These are phyloP conservation scores for Xylaria polymorpha DNA, from an alignment of 2,329 filamentous ascomycete genomes.

Conservation along the genomic window DNA sequence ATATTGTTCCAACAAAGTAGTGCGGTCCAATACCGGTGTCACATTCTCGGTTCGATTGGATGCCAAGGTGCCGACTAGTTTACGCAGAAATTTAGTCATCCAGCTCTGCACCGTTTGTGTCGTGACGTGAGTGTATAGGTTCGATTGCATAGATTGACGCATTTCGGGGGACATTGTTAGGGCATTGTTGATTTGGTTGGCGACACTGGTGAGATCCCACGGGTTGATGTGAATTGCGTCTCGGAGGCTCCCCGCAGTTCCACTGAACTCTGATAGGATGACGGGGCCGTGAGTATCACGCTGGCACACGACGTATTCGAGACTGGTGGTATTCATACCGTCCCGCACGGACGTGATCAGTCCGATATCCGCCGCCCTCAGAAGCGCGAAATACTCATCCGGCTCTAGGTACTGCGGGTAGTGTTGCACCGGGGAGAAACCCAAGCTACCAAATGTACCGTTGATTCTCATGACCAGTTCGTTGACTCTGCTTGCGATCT, in stretches of 20 bases:
- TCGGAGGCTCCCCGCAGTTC: conserved; percentile 85
- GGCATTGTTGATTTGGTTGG: conserved; percentile 83
- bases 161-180: conserved; percentile 78
- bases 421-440: conserved; percentile 91
- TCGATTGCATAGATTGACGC: conserved; percentile 75
- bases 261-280: conserved; percentile 96
- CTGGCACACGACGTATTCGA: conserved; percentile 95
- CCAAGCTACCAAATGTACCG: conserved; percentile 85
- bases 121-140: conserved; percentile 85
- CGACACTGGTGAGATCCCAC: conserved; percentile 89
- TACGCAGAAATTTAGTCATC: conserved; percentile 82
- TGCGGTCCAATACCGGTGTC: conserved; percentile 84
- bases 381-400: conserved; percentile 94
- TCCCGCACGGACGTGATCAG: conserved; percentile 96
- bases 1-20: conserved; percentile 78
- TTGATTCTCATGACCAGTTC: conserved; percentile 94
- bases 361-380: conserved; percentile 89
- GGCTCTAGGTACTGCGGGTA: conserved; percentile 92
- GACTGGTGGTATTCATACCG: conserved; percentile 96
- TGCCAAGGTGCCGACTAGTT: conserved; percentile 82
- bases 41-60: conserved; percentile 79
- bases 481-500: conserved; percentile 88
- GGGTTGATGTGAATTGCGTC: conserved; percentile 97
- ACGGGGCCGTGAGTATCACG: conserved; percentile 86
- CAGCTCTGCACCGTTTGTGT: conserved; percentile 88